Base-by-base conservation (phyloP, 2,329 filamentous ascomycete species). In the Trichoderma guizhouense region DNA sequence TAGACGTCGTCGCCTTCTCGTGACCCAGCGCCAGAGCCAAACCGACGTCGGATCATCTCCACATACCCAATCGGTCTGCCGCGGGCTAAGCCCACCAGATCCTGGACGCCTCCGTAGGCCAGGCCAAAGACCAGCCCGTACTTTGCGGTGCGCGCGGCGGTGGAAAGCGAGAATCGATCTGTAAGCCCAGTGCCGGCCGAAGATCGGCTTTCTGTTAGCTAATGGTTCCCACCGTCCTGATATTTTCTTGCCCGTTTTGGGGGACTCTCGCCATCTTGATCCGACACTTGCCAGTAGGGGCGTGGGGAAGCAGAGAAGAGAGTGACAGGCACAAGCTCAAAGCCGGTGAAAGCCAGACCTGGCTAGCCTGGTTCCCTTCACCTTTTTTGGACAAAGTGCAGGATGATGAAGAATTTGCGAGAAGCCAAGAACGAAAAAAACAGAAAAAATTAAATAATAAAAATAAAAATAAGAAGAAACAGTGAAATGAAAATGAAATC, bases 131-230 rank as follows among this genome's bases (percentile, higher is more conserved):
- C 85, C 60, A 98, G 84, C 1, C 94, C 95, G 76, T 92, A 89
- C 79, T 90, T 93, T 65, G 94, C 94, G 57, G 93, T 96, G 74
- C 92, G 88, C 21, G 91, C 92, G 53, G 91, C 90, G 65, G 92
- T 92, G 72, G 91, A 90, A 34, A 95, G 83, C 39, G 94, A 93
- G 77, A 98, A 93, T 55, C 91, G 88, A 84, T 95, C 93, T 95
- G 79, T 69, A 69, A 53, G 28, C 43, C 67, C 67, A 72, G 67
- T 71, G 74, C 74, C 71, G 71, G 72, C 78, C 78, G 76, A 79
- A 61, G 62, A 75, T 78, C 76, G 78, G 78, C 47, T 62, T 69
- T 58, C 67, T 62, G 57, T 72, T 71, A 70, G 67, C 71, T 61
- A 72, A 60, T 57, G 14, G 51, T 64, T 34, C 47, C 71, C 66